Percentiles rank a stretch among this genome's conserved stretches.
Conservation (phyloP, 805 yeast genomes). For the Schizosaccharomyces lindneri region DNA sequence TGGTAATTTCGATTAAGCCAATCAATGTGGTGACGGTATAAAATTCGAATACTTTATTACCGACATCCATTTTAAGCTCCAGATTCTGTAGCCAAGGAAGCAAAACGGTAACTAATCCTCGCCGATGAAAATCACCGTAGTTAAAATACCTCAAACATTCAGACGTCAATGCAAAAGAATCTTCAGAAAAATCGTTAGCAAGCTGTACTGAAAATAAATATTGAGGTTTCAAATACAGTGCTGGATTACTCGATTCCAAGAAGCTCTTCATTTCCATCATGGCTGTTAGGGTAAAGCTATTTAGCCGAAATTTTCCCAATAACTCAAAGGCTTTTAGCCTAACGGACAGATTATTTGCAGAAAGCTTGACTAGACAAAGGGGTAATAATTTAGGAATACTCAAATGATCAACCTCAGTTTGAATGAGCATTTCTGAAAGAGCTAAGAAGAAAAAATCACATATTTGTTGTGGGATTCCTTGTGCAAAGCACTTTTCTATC, state of each 20-base stretch:
- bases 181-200: constrained; percentile 34
- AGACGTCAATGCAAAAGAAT: constrained; percentile 38
- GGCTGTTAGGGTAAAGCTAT: not conserved
- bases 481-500: constrained; percentile 44
- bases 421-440: constrained; percentile 23
- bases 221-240: constrained; percentile 68
- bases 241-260: constrained; percentile 16
- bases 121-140: constrained; percentile 34
- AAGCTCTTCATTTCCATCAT: not conserved
- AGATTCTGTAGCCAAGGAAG: constrained; percentile 85
- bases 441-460: constrained; percentile 47
- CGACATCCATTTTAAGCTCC: constrained; percentile 28
- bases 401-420: not conserved
- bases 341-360: not conserved
- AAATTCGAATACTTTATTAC: constrained; percentile 17
- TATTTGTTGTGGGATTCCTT: constrained; percentile 24
- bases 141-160: constrained; percentile 47
- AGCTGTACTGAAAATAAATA: constrained; percentile 53
- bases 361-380: not conserved
- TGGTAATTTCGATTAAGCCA: constrained; percentile 65
- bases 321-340: not conserved
- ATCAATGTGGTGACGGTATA: constrained; percentile 43
- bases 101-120: constrained; percentile 56
- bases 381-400: not conserved
- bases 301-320: not conserved